Conservation (phyloP, 768 basidiomycete genomes). For the Phylloporus sp. region DNA sequence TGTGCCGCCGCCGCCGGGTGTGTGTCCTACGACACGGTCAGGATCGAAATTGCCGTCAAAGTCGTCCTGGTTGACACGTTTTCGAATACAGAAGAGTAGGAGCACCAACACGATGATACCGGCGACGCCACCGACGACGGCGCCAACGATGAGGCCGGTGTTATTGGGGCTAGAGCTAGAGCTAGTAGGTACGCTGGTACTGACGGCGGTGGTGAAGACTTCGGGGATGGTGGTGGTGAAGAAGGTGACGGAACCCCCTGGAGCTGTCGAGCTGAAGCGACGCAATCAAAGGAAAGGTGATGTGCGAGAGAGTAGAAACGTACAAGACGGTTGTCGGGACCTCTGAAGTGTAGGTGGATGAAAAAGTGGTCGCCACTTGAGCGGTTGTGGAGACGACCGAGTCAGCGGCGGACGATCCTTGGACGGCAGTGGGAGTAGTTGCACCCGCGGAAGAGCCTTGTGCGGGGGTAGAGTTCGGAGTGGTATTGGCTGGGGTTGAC, state of each 20-base stretch:
- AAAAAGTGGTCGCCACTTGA: neutral
- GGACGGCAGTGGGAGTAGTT: neutral
- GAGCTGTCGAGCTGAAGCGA: conserved; percentile 18
- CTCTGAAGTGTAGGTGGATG: conserved; percentile 16
- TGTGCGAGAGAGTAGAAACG: neutral
- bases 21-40: conserved; percentile 35
- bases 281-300: neutral
- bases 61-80: conserved; percentile 30
- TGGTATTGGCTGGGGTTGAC: neutral
- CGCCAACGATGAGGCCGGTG: conserved; percentile 46
- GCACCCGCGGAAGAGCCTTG: neutral
- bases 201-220: conserved; percentile 13
- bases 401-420: neutral
- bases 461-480: neutral
- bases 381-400: neutral
- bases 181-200: neutral
- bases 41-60: conserved; percentile 50
- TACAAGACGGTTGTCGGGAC: conserved; percentile 16
- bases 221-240: conserved; percentile 18
- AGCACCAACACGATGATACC: conserved; percentile 25
- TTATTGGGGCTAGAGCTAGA: conserved; percentile 8
- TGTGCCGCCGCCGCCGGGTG: conserved; percentile 19
- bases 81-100: conserved; percentile 29
- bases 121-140: conserved; percentile 46
- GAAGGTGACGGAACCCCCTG: conserved; percentile 16